phyloP scores from a whole-genome alignment of 768 basidiomycete genomes.

The Pulveroboletus ravenelii region DNA sequence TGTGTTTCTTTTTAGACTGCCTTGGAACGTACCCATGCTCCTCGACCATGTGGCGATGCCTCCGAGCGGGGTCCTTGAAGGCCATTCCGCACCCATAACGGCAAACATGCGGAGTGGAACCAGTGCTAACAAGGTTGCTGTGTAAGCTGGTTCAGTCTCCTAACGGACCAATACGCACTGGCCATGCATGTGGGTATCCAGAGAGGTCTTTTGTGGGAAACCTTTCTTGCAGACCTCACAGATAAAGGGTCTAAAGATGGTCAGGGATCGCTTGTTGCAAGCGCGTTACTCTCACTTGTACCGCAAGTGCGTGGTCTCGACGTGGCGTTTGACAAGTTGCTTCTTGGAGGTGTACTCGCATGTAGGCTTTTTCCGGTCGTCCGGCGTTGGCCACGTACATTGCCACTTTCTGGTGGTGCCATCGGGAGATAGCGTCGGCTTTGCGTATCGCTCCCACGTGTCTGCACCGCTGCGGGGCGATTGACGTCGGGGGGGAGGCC shows the following conservation, averaged over 20 bases:
- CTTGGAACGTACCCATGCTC: slow-evolving; percentile 49
- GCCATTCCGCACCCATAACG: slow-evolving; percentile 45
- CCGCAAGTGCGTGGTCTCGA: slow-evolving; percentile 57
- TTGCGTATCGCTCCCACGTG: slow-evolving; percentile 32
- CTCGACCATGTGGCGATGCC: slow-evolving; percentile 55
- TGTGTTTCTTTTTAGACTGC: slow-evolving; percentile 42
- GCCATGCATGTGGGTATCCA: slow-evolving; percentile 53
- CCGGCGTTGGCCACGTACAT: slow-evolving; percentile 39
- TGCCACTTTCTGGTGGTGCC: slow-evolving; percentile 35
- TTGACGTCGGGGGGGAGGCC: slow-evolving; percentile 17
- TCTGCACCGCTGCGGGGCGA: slow-evolving; percentile 28
- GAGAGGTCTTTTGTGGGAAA: slow-evolving; percentile 57
- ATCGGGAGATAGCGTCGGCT: slow-evolving; percentile 30
- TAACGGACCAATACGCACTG: slow-evolving; percentile 35
- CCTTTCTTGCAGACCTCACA: slow-evolving; percentile 50
- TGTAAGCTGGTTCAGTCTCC: slow-evolving; percentile 9
- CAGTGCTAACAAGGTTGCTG: slow-evolving; percentile 41
- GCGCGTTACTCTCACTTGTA: slow-evolving; percentile 44
- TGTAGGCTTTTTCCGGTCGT: slow-evolving; percentile 27
- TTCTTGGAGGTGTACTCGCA: slow-evolving; percentile 50
- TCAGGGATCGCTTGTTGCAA: slow-evolving; percentile 13
- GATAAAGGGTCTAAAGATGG: slow-evolving; percentile 40
- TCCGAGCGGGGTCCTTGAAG: slow-evolving; percentile 63
- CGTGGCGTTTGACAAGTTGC: slow-evolving; percentile 65
- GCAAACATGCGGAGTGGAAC: slow-evolving; percentile 51